A percentile compares a stretch with the other conserved stretches of the same genome.
Evolutionary conservation across 2,329 filamentous ascomycete species (phyloP).

Genomic region (Dothideomycetes sp.): DNA sequence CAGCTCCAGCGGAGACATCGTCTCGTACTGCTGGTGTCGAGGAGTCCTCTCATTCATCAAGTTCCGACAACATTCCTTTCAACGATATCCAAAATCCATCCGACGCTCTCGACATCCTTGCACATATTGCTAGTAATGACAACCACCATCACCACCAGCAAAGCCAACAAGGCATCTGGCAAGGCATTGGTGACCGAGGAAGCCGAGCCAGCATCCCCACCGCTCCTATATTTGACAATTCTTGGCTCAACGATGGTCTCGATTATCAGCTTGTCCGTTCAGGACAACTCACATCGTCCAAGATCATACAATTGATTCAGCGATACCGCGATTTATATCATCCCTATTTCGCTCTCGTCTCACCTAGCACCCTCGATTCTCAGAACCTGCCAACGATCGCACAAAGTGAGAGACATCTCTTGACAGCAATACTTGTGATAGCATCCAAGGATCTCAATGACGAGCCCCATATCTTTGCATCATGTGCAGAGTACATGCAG

Average conservation of each 20-base stretch:
- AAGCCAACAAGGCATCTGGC: constrained; percentile 12
- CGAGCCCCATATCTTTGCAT: constrained; percentile 51
- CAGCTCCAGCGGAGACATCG: constrained; percentile 6
- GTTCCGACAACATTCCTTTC: constrained; percentile 22
- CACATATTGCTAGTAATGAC: constrained; percentile 31
- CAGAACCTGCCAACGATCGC: constrained; percentile 44
- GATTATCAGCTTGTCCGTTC: constrained; percentile 33
- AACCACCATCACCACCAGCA: constrained; percentile 17
- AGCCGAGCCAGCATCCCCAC: neutral
- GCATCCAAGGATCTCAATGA: constrained; percentile 60
- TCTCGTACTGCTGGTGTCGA: constrained; percentile 6
- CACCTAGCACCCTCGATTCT: constrained; percentile 46
- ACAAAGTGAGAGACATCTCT: constrained; percentile 51
- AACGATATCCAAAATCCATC: constrained; percentile 37
- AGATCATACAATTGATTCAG: constrained; percentile 40
- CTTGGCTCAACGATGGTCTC: constrained; percentile 14
- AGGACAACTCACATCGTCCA: constrained; percentile 31
- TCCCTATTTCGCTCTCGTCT: constrained; percentile 58
- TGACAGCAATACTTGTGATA: constrained; percentile 60
- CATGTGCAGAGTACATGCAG: constrained; percentile 61
- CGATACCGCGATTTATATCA: constrained; percentile 58
- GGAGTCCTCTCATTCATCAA: constrained; percentile 13
- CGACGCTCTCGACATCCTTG: constrained; percentile 37
- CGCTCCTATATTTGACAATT: constrained; percentile 2
- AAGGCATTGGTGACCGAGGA: constrained; percentile 1